phyloP scores from a whole-genome alignment of 2,329 filamentous ascomycete genomes.

The Colletotrichum spinosum region DNA sequence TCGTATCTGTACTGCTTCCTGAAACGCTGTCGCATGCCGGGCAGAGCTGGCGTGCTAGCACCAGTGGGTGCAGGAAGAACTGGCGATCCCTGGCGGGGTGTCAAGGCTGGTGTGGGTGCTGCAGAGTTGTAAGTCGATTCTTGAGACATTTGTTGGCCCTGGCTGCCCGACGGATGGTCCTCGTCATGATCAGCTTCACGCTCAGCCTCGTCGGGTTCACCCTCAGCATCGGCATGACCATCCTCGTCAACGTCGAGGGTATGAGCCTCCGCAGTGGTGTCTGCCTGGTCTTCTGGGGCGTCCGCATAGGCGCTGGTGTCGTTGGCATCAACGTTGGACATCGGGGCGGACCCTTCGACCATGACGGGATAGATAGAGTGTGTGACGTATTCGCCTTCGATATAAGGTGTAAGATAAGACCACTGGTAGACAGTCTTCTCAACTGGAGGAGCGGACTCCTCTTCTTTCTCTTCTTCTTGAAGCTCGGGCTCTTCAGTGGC shows the following conservation, averaged over 20 bases:
- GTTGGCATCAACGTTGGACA: slow-evolving; percentile 4
- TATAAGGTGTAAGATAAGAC: slow-evolving; percentile 54
- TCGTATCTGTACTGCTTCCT: slow-evolving; percentile 55
- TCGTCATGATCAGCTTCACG: slow-evolving; percentile 37
- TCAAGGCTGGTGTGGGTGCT: slow-evolving; percentile 51
- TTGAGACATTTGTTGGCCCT: slow-evolving; percentile 25
- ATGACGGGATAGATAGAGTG: slow-evolving; percentile 46
- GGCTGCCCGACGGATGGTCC: slow-evolving; percentile 27
- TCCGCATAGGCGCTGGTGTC: background rate
- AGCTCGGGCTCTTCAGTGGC: background rate
- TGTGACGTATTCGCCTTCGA: slow-evolving; percentile 51
- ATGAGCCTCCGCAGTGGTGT: slow-evolving; percentile 31
- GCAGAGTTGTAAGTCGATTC: slow-evolving; percentile 43
- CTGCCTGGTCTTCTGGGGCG: slow-evolving; percentile 20
- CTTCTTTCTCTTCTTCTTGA: slow-evolving; percentile 3
- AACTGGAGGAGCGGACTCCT: slow-evolving; percentile 1
- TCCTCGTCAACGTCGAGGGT: slow-evolving; percentile 41
- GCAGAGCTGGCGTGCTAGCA: slow-evolving; percentile 50
- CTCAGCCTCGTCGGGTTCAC: slow-evolving; percentile 42
- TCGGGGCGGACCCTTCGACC: slow-evolving; percentile 41
- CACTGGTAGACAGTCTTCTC: slow-evolving; percentile 44
- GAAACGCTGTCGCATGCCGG: slow-evolving; percentile 42
- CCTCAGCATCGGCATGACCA: slow-evolving; percentile 42
- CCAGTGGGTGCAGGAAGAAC: slow-evolving; percentile 42
- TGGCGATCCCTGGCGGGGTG: slow-evolving; percentile 53